phyloP scores from a whole-genome alignment of 2,329 filamentous ascomycete genomes.

The Diaporthe vaccinii region DNA sequence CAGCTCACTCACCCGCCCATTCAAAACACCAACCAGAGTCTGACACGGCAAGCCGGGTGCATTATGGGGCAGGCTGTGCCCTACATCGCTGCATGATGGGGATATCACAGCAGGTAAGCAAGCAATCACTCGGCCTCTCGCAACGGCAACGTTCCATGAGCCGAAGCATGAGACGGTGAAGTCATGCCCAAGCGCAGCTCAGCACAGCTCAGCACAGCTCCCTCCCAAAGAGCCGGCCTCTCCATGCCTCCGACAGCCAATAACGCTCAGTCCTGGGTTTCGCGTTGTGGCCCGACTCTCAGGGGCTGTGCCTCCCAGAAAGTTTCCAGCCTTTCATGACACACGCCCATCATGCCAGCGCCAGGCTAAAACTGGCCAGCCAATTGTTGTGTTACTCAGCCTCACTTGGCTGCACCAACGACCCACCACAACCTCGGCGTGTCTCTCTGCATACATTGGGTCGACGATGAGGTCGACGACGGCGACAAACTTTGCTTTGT shows the following conservation, averaged over 20 bases:
- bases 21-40: conserved; percentile 1
- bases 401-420: conserved; percentile 16
- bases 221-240: conserved; percentile 2
- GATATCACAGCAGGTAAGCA: neutral
- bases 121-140: conserved; percentile 12
- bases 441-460: neutral
- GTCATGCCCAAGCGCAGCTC: conserved; percentile 9
- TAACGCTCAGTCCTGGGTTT: neutral
- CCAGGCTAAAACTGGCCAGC: conserved; percentile 16
- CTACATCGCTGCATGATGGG: neutral
- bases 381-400: conserved; percentile 31
- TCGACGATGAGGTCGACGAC: neutral
- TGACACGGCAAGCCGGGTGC: neutral
- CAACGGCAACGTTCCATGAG: conserved; percentile 30
- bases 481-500: neutral
- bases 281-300: conserved; percentile 16
- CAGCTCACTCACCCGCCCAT: neutral
- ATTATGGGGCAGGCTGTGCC: conserved; percentile 13
- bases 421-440: conserved; percentile 18
- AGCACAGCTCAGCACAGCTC: neutral
- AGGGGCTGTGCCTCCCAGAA: conserved; percentile 20
- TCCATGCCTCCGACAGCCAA: conserved; percentile 6
- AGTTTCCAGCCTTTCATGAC: conserved; percentile 18
- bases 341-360: conserved; percentile 25
- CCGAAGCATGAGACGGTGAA: conserved; percentile 18